Percentiles rank a stretch among this genome's conserved stretches.
These are phyloP conservation scores for Psilocybe azurescens DNA, from an alignment of 768 basidiomycete species.

Conservation along the genomic window DNA sequence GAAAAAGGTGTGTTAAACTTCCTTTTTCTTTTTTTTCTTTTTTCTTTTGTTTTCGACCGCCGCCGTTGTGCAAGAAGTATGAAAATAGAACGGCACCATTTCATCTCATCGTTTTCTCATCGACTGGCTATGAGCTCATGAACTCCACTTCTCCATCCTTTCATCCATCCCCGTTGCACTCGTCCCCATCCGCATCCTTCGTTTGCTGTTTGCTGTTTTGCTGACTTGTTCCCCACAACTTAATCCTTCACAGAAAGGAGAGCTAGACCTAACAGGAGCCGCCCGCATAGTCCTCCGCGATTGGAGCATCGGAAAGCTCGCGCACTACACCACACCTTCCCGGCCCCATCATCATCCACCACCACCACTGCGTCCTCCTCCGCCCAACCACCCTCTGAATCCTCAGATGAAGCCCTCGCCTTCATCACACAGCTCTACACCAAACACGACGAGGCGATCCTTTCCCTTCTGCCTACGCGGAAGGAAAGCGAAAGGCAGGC, in stretches of 20 bases:
- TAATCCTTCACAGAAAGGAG: constrained; percentile 60
- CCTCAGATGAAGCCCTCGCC: constrained; percentile 15
- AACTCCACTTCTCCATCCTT: constrained; percentile 6
- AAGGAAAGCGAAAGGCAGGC: constrained; percentile 66
- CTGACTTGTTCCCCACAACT: constrained; percentile 7
- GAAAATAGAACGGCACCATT: neutral
- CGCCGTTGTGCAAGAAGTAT: neutral
- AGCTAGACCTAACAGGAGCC: constrained; percentile 73
- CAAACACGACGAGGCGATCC: constrained; percentile 50
- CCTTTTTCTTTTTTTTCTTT: neutral
- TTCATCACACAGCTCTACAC: constrained; percentile 39
- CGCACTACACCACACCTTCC: constrained; percentile 71
- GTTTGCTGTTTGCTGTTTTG: no score
- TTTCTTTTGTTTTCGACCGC: no score
- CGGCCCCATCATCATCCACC: constrained; percentile 20
- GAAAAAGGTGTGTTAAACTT: constrained; percentile 63
- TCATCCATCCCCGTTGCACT: no score
- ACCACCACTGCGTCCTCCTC: constrained; percentile 10
- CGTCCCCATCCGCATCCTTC: no score
- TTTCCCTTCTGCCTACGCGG: constrained; percentile 53
- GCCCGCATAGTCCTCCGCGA: constrained; percentile 83
- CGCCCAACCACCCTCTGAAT: constrained; percentile 4
- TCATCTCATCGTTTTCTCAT: no score
- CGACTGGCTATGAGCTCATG: constrained; percentile 13
- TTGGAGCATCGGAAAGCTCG: constrained; percentile 79